Percentiles rank a stretch among this genome's conserved stretches.
Evolutionary conservation across 345 rosid genomes (phyloP).

Genomic region (Cardamine chenopodiifolia): DNA sequence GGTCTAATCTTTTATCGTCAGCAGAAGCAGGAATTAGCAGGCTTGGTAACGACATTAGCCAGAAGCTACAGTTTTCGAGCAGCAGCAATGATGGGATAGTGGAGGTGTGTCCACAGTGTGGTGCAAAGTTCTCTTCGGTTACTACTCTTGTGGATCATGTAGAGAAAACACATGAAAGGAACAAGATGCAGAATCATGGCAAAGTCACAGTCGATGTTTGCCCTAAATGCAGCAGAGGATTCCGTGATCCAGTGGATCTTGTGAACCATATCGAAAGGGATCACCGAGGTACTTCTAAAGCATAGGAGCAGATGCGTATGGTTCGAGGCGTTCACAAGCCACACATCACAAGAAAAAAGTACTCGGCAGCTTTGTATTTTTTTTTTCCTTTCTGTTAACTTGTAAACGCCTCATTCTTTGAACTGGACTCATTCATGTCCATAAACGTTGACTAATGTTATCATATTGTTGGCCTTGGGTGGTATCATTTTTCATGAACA

Average conservation of each 20-base stretch:
- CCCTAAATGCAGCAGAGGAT: slow-evolving; percentile 88
- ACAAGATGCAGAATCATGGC: slow-evolving; percentile 48
- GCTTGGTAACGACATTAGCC: slow-evolving; percentile 61
- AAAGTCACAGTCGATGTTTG: slow-evolving; percentile 77
- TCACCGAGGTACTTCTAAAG: slow-evolving; percentile 76
- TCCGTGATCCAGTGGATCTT: slow-evolving; percentile 81
- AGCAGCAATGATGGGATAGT: slow-evolving; percentile 38
- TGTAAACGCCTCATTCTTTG: slow-evolving; percentile 12
- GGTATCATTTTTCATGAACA: background rate
- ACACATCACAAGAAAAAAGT: background rate
- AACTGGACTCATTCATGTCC: slow-evolving; percentile 13
- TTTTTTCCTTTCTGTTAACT: background rate
- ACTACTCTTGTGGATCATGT: slow-evolving; percentile 68
- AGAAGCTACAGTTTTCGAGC: slow-evolving; percentile 64
- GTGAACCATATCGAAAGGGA: slow-evolving; percentile 92
- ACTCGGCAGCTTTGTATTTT: slow-evolving; percentile 4
- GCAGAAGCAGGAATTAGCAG: slow-evolving; percentile 80
- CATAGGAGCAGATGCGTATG: slow-evolving; percentile 42
- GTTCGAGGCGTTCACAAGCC: background rate
- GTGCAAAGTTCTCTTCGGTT: slow-evolving; percentile 65
- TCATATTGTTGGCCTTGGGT: background rate
- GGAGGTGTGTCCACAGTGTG: slow-evolving; percentile 83
- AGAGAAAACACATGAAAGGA: slow-evolving; percentile 66
- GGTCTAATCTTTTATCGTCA: slow-evolving; percentile 75
- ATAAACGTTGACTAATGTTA: background rate